Conservation (phyloP, 2,329 filamentous ascomycete species). For the Ramichloridium luteum region DNA sequence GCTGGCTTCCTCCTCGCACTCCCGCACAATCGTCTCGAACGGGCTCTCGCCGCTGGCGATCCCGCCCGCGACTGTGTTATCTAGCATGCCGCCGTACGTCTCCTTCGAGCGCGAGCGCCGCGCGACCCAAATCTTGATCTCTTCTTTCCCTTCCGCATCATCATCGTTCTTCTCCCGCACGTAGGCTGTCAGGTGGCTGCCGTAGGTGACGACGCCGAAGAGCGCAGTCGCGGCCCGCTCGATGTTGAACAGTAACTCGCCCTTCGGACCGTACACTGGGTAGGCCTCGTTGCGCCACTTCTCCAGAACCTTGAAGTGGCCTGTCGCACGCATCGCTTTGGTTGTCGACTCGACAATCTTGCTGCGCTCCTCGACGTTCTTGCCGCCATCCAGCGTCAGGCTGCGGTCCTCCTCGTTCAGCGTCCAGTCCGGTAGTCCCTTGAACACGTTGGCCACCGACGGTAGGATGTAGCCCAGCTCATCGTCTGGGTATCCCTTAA, state of each 20-base stretch:
- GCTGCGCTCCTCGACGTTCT: conserved; percentile 52
- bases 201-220: conserved; percentile 66
- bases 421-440: conserved; percentile 46
- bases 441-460: conserved; percentile 46
- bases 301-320: conserved; percentile 59
- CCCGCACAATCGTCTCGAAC: conserved; percentile 71
- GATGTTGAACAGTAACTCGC: conserved; percentile 56
- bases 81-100: conserved; percentile 82
- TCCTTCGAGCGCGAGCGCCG: conserved; percentile 63
- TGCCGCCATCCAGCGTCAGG: conserved; percentile 45
- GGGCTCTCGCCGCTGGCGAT: conserved; percentile 70
- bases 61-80: conserved; percentile 85
- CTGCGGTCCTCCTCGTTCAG: conserved; percentile 49
- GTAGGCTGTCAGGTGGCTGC: conserved; percentile 68
- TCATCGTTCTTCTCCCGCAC: conserved; percentile 22
- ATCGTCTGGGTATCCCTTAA: conserved; percentile 50
- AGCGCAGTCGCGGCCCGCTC: conserved; percentile 65
- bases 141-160: conserved; percentile 33
- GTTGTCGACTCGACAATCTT: conserved; percentile 45
- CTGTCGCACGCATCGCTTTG: conserved; percentile 54
- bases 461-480: conserved; percentile 48
- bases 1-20: conserved; percentile 80
- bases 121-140: conserved; percentile 74
- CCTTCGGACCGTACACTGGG: conserved; percentile 54
- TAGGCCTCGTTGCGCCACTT: conserved; percentile 76